Conservation (phyloP, 169 alveolate genomes). For the Plasmodium malariae region DNA sequence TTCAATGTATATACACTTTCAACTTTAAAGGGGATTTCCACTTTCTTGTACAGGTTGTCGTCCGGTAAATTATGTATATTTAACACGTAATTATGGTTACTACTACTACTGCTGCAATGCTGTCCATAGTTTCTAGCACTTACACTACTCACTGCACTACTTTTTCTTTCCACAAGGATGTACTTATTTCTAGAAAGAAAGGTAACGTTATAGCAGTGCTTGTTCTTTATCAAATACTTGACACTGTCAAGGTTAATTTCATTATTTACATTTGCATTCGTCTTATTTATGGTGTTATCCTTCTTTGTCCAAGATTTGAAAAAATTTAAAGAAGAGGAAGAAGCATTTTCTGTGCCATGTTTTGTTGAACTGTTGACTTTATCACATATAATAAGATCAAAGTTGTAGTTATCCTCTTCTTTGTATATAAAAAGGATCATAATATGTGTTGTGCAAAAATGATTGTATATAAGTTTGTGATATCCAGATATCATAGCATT, state of each 20-base stretch:
- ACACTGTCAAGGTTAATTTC: conserved; percentile 12
- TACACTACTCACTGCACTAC: too few species aligned
- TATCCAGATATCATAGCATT: conserved; percentile 76
- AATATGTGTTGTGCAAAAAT: conserved; percentile 54
- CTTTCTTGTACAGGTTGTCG: conserved; percentile 35
- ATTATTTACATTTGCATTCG: not conserved
- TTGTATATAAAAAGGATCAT: conserved; percentile 51
- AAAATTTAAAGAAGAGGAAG: conserved; percentile 9
- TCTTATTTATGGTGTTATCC: not conserved
- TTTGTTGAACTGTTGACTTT: not conserved
- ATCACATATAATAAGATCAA: conserved; percentile 61
- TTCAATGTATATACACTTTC: conserved; percentile 46
- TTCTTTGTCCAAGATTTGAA: conserved; percentile 35
- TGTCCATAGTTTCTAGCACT: too few species aligned
- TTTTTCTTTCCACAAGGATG: conserved; percentile 63
- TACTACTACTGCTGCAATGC: not conserved
- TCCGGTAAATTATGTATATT: conserved; percentile 73
- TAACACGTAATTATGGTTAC: conserved; percentile 7
- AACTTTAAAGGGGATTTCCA: conserved; percentile 40
- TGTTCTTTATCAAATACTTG: conserved; percentile 35
- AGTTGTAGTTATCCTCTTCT: conserved; percentile 54
- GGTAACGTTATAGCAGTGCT: conserved; percentile 34
- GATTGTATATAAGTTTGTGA: conserved; percentile 39
- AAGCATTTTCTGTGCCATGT: not conserved
- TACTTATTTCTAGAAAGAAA: conserved; percentile 69